Evolutionary conservation across 169 alveolate genomes (phyloP), one percentile per base, ranked within the genome.

Genomic region (Plasmodium falciparum): DNA sequence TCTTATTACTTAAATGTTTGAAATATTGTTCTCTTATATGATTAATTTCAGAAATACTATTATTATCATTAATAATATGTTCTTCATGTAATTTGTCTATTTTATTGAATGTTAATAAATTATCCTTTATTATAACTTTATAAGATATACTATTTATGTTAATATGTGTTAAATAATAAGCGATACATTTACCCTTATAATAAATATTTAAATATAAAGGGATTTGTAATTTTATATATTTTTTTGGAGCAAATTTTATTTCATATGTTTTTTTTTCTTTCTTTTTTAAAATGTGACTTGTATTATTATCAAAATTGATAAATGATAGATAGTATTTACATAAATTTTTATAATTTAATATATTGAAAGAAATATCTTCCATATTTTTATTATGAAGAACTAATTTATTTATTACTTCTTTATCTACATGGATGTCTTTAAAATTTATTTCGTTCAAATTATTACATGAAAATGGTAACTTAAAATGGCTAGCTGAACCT

Each of bases 241-340:
- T 80, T 43, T 66, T 73, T 12, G 90, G 90, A 17, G 43, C 39
- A 63, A 80, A 80, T 61, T 67, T 80, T 72, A 80, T 62, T 72
- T 80, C 90, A 26, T 54, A 80, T 56, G 83, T 80, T 62, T 62
- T 80, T 80, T 80, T 80, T 80, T 80, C 90, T 29, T 70, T 80
- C 65, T 67, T 80, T 62, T 80, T 67, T 69, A 80, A 67, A 26
- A 8, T 66, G 62, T 80, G 90, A 20, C 43, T 67, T 56, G 17
- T 62, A 15, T 52, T 33, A 80, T 80, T 80, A 69, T 80, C 90
- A 69, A 80, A 80, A 15, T 80, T 80, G 11, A 70, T 17, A 67
- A 80, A 62, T 2, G 85, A 54, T 39, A 80, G 67, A 72, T 67
- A 62, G 45, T 80, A 26, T 72, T 62, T 80, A 11, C 24, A 59